These are phyloP conservation scores for Drechslerella coelobrocha DNA, from an alignment of 2,329 filamentous ascomycete species.

Conservation along the genomic window DNA sequence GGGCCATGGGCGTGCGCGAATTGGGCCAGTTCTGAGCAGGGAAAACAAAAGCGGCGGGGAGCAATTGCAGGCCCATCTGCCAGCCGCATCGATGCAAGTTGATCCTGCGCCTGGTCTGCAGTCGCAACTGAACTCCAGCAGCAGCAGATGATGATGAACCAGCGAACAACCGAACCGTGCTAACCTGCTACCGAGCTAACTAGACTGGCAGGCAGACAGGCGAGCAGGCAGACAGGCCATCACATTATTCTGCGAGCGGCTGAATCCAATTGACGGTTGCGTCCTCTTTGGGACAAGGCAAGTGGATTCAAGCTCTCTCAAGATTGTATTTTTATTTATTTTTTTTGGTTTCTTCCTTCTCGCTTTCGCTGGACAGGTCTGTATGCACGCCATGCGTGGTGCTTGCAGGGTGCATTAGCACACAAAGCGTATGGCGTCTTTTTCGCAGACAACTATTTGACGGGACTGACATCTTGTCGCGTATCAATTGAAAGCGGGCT, in stretches of 20 bases:
- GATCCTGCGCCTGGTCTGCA: constrained; percentile 1
- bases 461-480: background rate
- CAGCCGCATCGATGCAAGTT: constrained; percentile 2
- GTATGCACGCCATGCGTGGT: constrained; percentile 30
- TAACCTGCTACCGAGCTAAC: background rate
- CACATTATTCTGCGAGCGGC: constrained; percentile 2
- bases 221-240: background rate
- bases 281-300: constrained; percentile 13
- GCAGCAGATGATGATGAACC: no score
- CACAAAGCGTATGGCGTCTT: background rate
- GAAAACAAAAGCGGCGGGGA: constrained; percentile 9
- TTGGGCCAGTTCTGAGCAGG: constrained; percentile 5
- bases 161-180: no score
- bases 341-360: background rate
- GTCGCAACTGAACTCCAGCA: no score
- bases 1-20: constrained; percentile 3
- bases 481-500: no score
- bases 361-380: background rate
- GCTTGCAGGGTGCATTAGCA: background rate
- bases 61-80: constrained; percentile 6
- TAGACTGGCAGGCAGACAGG: background rate
- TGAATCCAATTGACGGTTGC: constrained; percentile 22
- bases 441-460: background rate
- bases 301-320: background rate
- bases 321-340: background rate